Evolutionary conservation across 1,284 basidiomycete species (phyloP), one percentile per base, ranked within the genome.

Genomic region (Austropuccinia psidii): DNA sequence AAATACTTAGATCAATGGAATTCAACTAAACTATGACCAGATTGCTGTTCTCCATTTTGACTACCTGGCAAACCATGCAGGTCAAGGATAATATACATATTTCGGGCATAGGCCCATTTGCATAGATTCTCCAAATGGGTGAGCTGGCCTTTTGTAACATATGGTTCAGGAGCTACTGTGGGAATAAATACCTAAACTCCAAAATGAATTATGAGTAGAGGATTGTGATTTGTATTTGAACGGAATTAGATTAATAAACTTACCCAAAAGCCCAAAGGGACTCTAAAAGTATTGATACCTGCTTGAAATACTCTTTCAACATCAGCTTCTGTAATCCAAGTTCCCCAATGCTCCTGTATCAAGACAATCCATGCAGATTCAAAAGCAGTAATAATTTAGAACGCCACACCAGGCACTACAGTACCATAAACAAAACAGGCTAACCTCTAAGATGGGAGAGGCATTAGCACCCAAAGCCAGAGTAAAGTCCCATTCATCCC

Each of bases 11-110:
- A n/a, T 35, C 33, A n/a, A 37, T 43, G 35, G 5, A 29, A 33
- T n/a, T n/a, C 1, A 11, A 69, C 54, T 24, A 39, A 57, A 69
- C 70, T 64, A 21, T 47, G 77, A 19, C 79, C 79, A 27, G 76
- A 77, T 27, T 76, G 75, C 62, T 79, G 76, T 64, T 79, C 79
- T 24, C 79, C 79, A 74, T 79, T 79, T 76, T 83, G 82, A n/a
- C 79, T 80, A 49, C 82, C 82, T 13, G 82, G 82, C 73, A 83
- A 77, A 37, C 81, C 82, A 77, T 83, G 82, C 41, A 82, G 75
- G 70, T 83, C 82, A 58, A 83, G 77, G 74, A 82, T 75, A 43
- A 80, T 80, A 74, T 82, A 82, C 78, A 83, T 82, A 60, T 77
- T 77, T 49, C 81, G 79, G 24, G 75, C 74, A 76, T 82, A 79